A percentile compares a stretch with the other conserved stretches of the same genome.
phyloP scores from a whole-genome alignment of 768 basidiomycete genomes.

The Serendipita indica region DNA sequence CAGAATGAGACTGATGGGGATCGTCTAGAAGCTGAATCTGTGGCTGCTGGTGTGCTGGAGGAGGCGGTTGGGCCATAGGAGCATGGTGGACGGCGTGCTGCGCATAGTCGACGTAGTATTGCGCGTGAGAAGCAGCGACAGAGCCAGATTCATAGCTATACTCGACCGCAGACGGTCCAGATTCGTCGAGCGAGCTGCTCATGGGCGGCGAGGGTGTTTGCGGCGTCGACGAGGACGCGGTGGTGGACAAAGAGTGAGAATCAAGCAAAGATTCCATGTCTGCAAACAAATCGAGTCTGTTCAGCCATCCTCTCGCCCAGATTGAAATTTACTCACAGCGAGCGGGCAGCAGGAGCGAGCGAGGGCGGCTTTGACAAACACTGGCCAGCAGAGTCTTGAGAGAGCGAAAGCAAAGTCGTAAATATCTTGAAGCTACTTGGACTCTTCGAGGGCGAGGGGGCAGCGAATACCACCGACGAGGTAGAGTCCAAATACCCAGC shows the following conservation, averaged over 20 bases:
- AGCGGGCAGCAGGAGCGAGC: neutral
- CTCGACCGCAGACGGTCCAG: neutral
- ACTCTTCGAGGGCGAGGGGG: neutral
- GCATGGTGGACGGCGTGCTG: neutral
- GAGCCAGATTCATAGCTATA: neutral
- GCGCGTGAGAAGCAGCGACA: neutral
- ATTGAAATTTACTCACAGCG: slow-evolving; percentile 1
- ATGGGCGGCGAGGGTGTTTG: slow-evolving; percentile 1
- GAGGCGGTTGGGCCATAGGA: neutral
- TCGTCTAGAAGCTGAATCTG: neutral
- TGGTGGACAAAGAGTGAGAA: neutral
- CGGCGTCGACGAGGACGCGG: neutral
- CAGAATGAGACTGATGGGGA: neutral
- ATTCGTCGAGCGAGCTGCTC: neutral
- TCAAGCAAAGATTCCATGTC: slow-evolving; percentile 8
- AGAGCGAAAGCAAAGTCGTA: neutral
- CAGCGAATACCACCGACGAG: neutral
- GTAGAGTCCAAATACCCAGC: slow-evolving; percentile 2
- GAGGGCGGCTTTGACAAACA: neutral
- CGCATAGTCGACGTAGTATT: slow-evolving; percentile 1
- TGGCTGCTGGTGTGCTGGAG: neutral
- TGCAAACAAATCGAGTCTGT: too few species aligned
- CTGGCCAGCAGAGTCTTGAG: slow-evolving; percentile 7
- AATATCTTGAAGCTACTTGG: neutral
- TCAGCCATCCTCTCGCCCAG: too few species aligned